Evolutionary conservation across 345 rosid genomes (phyloP).

Genomic region (Brassica carinata): DNA sequence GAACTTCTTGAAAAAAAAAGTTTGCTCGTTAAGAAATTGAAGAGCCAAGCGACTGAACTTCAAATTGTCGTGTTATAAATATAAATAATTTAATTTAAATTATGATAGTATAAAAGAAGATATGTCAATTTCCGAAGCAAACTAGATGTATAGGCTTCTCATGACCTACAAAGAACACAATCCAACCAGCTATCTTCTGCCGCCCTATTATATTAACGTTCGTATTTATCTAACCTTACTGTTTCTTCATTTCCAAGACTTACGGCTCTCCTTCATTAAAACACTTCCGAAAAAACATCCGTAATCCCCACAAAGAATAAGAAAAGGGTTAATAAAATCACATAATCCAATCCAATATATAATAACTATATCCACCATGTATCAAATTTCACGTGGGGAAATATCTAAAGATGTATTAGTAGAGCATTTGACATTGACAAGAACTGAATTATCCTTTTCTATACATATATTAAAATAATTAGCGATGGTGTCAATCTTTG

Average conservation of each 20-base stretch:
- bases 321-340: background rate
- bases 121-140: conserved; percentile 41
- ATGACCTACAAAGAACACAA: conserved; percentile 42
- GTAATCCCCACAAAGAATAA: conserved; percentile 19
- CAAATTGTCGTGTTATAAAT: conserved; percentile 37
- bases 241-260: conserved; percentile 44
- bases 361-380: background rate
- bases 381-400: background rate
- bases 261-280: conserved; percentile 19
- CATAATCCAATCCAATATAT: background rate
- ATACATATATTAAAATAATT: background rate
- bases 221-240: conserved; percentile 43
- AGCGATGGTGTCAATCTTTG: background rate
- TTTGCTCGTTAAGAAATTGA: conserved; percentile 38
- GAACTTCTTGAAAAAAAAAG: background rate
- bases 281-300: conserved; percentile 26
- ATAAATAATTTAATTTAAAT: background rate
- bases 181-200: conserved; percentile 47
- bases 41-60: conserved; percentile 33
- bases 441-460: background rate
- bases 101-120: conserved; percentile 1
- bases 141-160: conserved; percentile 38
- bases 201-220: conserved; percentile 39
- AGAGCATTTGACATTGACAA: conserved; percentile 2
- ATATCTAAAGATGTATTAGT: background rate